Base-by-base conservation (phyloP, 768 basidiomycete species). In the Macrolepiota albuminosa region DNA sequence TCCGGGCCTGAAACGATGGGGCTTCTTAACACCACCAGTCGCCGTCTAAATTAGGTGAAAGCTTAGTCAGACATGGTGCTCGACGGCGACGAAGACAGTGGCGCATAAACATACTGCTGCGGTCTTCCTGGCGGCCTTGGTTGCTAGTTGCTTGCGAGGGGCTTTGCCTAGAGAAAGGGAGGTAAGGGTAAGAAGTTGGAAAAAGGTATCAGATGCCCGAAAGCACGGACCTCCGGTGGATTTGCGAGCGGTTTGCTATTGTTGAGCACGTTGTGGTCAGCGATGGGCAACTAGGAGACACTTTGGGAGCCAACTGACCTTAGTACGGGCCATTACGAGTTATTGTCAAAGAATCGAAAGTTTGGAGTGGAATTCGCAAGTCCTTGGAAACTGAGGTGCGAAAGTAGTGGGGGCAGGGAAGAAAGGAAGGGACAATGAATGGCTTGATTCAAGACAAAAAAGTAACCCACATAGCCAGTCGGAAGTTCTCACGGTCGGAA, bases 21-120 rank as follows among this genome's bases (percentile, higher is more conserved):
- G 96, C 84, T 98, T 99, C 95, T 98, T 98, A 70, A 97, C 95
- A 86, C 95, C 95, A 78, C 95, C 95, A 63, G 95, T 89, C 59
- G 90, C 84, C 59, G 90, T 83, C 84, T 86, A 33, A 18, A 29
- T 59, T 58, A 49, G 45, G 60, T 64, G 61, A 60, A 37, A 55
- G 47, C 48, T 63, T 58, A 58, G 66, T 60, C 57, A 54, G 62
- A 64, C 64, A 64, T 59, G 67, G 67, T 50, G 58, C 62, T 62
- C 66, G 64, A 66, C 63, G 69, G 60, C 64, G 63, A 67, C 64
- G 63, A 71, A 68, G 64, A 68, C 61, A 61, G 68, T 54, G 61
- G 52, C 54, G 61, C 24, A 65, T 61, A 43, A 46, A 77, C 84
- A 58, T 72, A 88, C 89, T 60, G 86, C 79, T 45, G 87, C 90